These are phyloP conservation scores for Vitis hybrid DNA, from an alignment of 177 flowering plant species.

Conservation along the genomic window DNA sequence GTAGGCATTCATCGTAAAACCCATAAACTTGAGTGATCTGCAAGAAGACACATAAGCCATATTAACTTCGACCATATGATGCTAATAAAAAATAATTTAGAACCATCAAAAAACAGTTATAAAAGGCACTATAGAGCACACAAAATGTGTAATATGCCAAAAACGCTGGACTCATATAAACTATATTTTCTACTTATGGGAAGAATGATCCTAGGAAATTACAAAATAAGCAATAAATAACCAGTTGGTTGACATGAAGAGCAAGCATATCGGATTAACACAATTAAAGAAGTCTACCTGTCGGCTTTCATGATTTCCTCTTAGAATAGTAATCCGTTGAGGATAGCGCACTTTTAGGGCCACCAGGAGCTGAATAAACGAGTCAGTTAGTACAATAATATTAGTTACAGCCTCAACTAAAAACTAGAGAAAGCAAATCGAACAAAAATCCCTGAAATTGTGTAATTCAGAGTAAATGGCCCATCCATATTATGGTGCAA, in stretches of 20 bases:
- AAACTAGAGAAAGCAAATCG: not conserved
- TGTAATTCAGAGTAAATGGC: not conserved
- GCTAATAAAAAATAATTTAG: not conserved
- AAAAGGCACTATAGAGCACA: no score
- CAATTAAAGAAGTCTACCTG: conserved; percentile 45
- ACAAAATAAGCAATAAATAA: not conserved
- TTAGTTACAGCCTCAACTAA: not conserved
- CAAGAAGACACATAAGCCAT: conserved; percentile 20
- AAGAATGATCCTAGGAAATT: not conserved
- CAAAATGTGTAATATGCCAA: no score
- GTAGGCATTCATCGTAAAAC: conserved; percentile 85
- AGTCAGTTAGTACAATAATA: conserved; percentile 15
- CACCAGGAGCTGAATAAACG: conserved; percentile 63
- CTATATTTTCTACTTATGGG: not conserved
- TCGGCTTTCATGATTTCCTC: conserved; percentile 93
- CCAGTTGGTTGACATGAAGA: not conserved
- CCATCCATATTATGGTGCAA: no score
- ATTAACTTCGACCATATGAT: conserved; percentile 8
- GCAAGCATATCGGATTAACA: not conserved
- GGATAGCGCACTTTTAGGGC: conserved; percentile 83
- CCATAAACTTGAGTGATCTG: conserved; percentile 95
- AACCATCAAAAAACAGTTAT: no score
- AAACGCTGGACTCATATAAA: no score
- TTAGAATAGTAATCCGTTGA: conserved; percentile 80
- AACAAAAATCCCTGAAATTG: not conserved